Evolutionary conservation across 73 alveolate species (phyloP).

Genomic region (Uronychia setigera): DNA sequence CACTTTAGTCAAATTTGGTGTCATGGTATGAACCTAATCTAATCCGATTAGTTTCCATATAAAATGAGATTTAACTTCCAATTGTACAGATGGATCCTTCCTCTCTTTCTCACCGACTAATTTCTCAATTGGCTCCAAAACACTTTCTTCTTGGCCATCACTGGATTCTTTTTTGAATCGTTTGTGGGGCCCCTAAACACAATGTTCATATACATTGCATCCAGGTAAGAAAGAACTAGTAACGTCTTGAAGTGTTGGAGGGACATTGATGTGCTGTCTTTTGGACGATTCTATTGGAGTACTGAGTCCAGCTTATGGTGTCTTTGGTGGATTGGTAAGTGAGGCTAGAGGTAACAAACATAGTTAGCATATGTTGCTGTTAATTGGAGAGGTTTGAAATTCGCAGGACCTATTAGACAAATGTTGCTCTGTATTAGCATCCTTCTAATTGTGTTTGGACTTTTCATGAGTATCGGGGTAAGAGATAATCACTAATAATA

Average conservation of each 20-base stretch:
- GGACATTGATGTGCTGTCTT: neutral
- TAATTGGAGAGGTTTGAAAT: neutral
- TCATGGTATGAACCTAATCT: neutral
- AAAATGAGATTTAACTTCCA: slow-evolving; percentile 11
- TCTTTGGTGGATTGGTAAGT: neutral
- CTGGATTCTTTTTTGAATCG: neutral
- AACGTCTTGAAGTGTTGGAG: neutral
- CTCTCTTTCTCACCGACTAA: slow-evolving; percentile 17
- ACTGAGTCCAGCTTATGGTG: neutral
- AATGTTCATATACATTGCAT: neutral
- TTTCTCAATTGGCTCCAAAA: slow-evolving; percentile 1
- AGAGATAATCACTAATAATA: too few species aligned
- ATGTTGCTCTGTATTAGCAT: neutral
- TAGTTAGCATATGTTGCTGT: neutral
- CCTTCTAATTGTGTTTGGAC: neutral
- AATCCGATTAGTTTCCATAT: slow-evolving; percentile 14
- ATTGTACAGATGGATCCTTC: slow-evolving; percentile 21
- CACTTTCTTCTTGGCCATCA: neutral
- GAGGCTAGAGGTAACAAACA: too few species aligned
- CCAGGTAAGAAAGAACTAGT: neutral
- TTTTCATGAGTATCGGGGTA: neutral
- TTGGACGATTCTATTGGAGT: neutral
- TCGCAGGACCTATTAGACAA: neutral
- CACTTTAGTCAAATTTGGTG: neutral
- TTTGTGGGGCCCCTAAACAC: neutral